Evolutionary conservation across 768 basidiomycete genomes (phyloP).

Genomic region (Pleurotus sapidus): DNA sequence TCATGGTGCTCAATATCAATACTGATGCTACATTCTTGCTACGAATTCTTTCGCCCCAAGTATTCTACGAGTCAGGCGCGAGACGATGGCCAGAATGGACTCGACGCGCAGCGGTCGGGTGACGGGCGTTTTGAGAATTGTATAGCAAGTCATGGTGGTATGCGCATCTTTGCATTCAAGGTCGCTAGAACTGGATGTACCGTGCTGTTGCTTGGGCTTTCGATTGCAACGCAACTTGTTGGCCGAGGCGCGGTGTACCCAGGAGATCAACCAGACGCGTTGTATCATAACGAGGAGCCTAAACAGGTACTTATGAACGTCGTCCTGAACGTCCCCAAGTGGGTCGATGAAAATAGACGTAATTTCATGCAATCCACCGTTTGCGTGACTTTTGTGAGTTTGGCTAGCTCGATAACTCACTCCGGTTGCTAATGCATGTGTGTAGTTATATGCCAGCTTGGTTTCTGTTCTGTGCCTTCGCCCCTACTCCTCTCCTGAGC

Average conservation of each 20-base stretch:
- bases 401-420: too few relatives aligned
- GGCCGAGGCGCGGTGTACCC: not conserved
- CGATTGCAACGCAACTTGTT: not conserved
- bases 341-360: not conserved
- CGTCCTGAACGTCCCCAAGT: not conserved
- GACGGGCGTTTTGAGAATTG: too few relatives aligned
- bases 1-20: not conserved
- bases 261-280: not conserved
- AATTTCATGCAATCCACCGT: not conserved
- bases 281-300: not conserved
- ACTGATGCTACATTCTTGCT: not conserved
- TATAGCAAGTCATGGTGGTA: conserved; percentile 17
- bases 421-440: not conserved
- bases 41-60: not conserved
- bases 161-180: conserved; percentile 19
- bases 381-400: not conserved
- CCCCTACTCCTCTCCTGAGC: conserved; percentile 25
- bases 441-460: conserved; percentile 38
- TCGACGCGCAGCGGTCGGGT: too few relatives aligned
- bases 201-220: conserved; percentile 18
- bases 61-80: too few relatives aligned
- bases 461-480: conserved; percentile 36
- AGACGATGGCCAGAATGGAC: too few relatives aligned
- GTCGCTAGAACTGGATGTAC: conserved; percentile 17
- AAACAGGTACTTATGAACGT: not conserved